Evolutionary conservation across 2,329 filamentous ascomycete genomes (phyloP).

Genomic region (Phyllosticta ampelicida): DNA sequence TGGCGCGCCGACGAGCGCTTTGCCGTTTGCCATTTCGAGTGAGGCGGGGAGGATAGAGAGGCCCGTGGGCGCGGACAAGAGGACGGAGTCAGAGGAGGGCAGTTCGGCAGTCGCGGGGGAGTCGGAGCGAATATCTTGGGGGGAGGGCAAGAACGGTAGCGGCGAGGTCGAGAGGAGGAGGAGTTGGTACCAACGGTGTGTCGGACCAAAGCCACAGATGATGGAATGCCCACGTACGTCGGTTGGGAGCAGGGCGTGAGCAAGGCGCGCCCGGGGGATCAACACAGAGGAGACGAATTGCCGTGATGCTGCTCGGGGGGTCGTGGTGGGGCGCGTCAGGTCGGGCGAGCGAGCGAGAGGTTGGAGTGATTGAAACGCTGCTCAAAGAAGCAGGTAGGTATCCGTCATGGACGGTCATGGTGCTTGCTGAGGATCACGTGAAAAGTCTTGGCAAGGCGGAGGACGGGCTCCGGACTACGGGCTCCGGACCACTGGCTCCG

Average conservation of each 20-base stretch:
- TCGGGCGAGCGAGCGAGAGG: background rate
- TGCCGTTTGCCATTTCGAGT: slow-evolving; percentile 26
- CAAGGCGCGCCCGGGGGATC: background rate
- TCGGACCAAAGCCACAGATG: background rate
- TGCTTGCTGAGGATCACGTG: background rate
- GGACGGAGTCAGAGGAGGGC: background rate
- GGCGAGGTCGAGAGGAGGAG: background rate
- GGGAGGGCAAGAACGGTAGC: background rate
- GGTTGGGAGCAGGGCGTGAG: background rate
- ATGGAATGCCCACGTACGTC: background rate
- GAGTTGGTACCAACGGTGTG: background rate
- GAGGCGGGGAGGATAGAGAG: slow-evolving; percentile 1
- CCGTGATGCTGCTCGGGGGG: background rate
- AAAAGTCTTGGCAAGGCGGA: background rate
- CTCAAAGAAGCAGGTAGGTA: background rate
- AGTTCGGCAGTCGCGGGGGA: background rate
- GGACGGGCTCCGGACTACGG: background rate
- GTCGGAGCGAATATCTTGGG: background rate
- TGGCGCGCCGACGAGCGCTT: slow-evolving; percentile 18
- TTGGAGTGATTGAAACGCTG: background rate
- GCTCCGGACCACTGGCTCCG: no score
- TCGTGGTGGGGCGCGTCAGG: background rate
- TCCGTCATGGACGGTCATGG: background rate
- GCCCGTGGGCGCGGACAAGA: background rate
- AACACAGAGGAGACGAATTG: background rate